Base-by-base conservation (phyloP, 2,329 filamentous ascomycete genomes). In the Fusarium subglutinans region DNA sequence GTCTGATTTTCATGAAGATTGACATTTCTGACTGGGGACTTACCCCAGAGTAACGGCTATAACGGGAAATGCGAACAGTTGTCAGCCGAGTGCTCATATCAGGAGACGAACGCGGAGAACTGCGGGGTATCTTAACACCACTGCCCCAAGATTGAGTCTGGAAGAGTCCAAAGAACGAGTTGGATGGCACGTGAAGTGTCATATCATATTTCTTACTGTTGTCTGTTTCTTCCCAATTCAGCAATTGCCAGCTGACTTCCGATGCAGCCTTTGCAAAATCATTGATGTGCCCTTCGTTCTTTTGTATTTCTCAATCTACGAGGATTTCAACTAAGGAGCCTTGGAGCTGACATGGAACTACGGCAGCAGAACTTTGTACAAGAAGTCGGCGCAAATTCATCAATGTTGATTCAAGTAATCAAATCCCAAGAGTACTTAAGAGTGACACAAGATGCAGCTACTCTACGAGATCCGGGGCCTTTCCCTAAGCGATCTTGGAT, bases 261-360 rank as follows among this genome's bases (percentile, higher is more conserved):
- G 11, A 10, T 18, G 51, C 0, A 18, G 8, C 0, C 2, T 18
- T 13, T 22, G 10, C 35, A 0, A 15, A 0, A 35, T 35, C 0
- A 35, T 35, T 15, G 33, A 35, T 35, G 1, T 0, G 0, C 0
- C 33, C 14, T 15, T 35, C 14, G 0, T 35, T 35, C 33, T 15
- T 15, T 14, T 15, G 33, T 35, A 35, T 35, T 35, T 4, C 33
- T 15, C 0, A 15, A 35, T 35, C 0, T 0, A 35, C 33, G 33
- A 15, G 14, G 14, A 8, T 35, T 8, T 35, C 0, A 35, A 35
- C 33, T 22, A 4, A 47, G 18, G 33, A 22, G 9, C 24, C 44
- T 47, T 8, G 0, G 44, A 28, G 18, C 18, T 3, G 6, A 22
- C 13, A 17, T 15, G 13, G 44, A 7, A 22, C 5, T 15, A 8